Conservation (phyloP, 2,329 filamentous ascomycete genomes). For the Aureobasidium sp. region DNA sequence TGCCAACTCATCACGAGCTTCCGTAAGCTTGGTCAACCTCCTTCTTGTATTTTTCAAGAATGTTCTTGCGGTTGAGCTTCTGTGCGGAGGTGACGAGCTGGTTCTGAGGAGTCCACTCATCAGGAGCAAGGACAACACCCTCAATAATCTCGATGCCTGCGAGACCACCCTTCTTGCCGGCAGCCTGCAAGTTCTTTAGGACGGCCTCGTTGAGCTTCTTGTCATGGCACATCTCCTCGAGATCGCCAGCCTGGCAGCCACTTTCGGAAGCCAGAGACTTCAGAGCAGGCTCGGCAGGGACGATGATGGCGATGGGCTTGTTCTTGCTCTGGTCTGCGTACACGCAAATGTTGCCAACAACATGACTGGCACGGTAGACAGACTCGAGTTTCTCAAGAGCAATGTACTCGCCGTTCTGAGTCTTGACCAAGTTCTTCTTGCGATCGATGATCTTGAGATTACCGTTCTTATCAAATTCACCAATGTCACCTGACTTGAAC, state of each 20-base stretch:
- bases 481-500: constrained; percentile 97
- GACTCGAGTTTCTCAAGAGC: constrained; percentile 92
- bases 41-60: constrained; percentile 45
- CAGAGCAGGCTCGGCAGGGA: constrained; percentile 49
- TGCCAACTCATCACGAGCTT: background rate
- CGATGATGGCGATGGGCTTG: constrained; percentile 77
- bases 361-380: constrained; percentile 71
- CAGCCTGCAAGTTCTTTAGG: constrained; percentile 62
- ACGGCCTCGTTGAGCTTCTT: constrained; percentile 56
- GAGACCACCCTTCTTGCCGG: constrained; percentile 60
- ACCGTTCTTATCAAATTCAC: constrained; percentile 73
- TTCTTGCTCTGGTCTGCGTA: constrained; percentile 68
- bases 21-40: constrained; percentile 42
- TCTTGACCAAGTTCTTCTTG: constrained; percentile 98
- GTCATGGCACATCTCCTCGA: constrained; percentile 64
- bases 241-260: constrained; percentile 54
- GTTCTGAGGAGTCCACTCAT: constrained; percentile 81
- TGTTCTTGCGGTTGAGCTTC: constrained; percentile 46
- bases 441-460: constrained; percentile 86
- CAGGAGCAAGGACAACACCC: constrained; percentile 70
- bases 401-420: constrained; percentile 91
- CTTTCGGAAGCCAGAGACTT: constrained; percentile 49
- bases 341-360: constrained; percentile 80
- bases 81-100: constrained; percentile 48
- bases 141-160: constrained; percentile 65